These are phyloP conservation scores for Rhazya stricta DNA, from an alignment of 257 asterid genomes.

Conservation along the genomic window DNA sequence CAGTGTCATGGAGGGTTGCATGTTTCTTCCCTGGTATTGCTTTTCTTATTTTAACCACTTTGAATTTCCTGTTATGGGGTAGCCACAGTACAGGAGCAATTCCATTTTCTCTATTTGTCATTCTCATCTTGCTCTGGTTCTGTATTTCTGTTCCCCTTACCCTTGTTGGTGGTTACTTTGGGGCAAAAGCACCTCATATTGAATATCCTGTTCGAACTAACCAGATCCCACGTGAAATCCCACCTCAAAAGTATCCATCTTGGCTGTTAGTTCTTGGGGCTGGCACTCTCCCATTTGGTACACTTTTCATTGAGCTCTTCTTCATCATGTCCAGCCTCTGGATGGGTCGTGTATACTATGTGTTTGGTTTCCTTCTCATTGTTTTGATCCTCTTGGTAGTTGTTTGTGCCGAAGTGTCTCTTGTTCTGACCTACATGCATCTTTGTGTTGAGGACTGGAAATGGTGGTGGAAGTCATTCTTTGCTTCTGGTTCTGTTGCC, in stretches of 20 bases:
- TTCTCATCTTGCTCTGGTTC: constrained; percentile 72
- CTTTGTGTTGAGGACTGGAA: constrained; percentile 86
- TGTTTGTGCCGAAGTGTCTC: constrained; percentile 88
- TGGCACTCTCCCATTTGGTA: constrained; percentile 92
- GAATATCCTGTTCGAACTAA: constrained; percentile 78
- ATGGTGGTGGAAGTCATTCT: constrained; percentile 99
- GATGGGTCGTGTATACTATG: constrained; percentile 91
- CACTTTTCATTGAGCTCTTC: constrained; percentile 90
- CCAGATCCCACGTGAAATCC: constrained; percentile 87
- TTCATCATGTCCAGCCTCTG: constrained; percentile 89
- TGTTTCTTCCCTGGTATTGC: constrained; percentile 84
- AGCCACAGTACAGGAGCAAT: constrained; percentile 93
- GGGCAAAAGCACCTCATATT: constrained; percentile 73
- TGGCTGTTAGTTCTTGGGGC: constrained; percentile 90
- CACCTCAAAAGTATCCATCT: constrained; percentile 76
- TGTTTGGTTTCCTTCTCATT: constrained; percentile 68
- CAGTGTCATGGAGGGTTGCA: constrained; percentile 82
- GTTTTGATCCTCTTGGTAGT: constrained; percentile 63
- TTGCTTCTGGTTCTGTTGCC: constrained; percentile 82
- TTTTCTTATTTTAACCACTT: constrained; percentile 53
- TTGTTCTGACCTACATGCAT: constrained; percentile 88
- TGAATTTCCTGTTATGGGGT: constrained; percentile 86
- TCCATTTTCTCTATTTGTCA: constrained; percentile 62
- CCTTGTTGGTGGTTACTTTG: constrained; percentile 67
- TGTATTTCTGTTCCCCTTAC: constrained; percentile 87